Conservation (phyloP, 2,329 filamentous ascomycete genomes). For the Fusarium sp. region DNA sequence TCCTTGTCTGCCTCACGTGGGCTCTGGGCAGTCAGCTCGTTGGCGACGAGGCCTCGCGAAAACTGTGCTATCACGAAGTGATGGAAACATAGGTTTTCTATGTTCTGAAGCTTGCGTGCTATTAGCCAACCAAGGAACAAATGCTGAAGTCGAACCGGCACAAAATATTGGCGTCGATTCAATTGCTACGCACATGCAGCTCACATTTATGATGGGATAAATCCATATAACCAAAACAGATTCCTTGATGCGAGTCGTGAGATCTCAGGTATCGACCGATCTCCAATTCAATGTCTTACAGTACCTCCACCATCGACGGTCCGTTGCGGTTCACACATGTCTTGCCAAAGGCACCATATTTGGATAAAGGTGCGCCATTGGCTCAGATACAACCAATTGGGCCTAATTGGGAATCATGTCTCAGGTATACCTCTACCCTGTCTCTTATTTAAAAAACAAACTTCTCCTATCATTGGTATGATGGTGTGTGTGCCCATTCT, state of each 20-base stretch:
- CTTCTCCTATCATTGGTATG: conserved; percentile 6
- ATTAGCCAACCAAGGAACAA: background rate
- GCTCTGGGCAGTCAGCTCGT: conserved; percentile 34
- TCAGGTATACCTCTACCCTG: conserved; percentile 34
- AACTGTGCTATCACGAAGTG: conserved; percentile 2
- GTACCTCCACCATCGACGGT: conserved; percentile 32
- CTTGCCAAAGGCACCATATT: conserved; percentile 33
- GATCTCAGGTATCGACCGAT: conserved; percentile 11
- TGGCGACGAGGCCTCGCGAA: conserved; percentile 43
- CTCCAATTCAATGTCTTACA: conserved; percentile 21
- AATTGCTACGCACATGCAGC: background rate
- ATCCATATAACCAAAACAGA: background rate
- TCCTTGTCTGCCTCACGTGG: conserved; percentile 42
- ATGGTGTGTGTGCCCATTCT: conserved; percentile 3
- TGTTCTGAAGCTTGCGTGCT: background rate
- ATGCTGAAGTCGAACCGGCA: background rate
- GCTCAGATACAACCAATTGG: conserved; percentile 20
- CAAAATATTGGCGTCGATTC: background rate
- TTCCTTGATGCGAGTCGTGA: conserved; percentile 1
- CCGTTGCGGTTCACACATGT: conserved; percentile 43
- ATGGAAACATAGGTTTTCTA: background rate
- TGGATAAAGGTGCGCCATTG: conserved; percentile 16
- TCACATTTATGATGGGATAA: background rate
- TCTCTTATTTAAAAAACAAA: conserved; percentile 5
- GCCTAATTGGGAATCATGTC: conserved; percentile 37